Conservation (phyloP, 345 rosid species). For the Murraya paniculata region DNA sequence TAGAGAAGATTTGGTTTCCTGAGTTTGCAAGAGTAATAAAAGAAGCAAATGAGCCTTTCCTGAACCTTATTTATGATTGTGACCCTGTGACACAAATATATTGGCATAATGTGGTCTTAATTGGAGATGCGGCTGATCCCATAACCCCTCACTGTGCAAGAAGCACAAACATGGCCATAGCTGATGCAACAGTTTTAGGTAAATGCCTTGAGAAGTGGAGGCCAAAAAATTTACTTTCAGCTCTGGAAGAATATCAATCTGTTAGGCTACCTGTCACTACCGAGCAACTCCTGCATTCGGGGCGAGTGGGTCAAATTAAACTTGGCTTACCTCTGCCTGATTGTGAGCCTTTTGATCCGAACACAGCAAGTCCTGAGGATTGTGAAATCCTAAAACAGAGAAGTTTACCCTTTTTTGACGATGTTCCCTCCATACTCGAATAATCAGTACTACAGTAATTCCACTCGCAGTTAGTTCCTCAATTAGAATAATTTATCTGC, state of each 20-base stretch:
- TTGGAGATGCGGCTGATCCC: slow-evolving; percentile 84
- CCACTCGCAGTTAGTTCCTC: too few relatives aligned
- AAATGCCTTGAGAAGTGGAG: too few relatives aligned
- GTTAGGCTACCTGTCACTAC: slow-evolving; percentile 37
- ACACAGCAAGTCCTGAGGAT: slow-evolving; percentile 25
- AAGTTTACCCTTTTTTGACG: slow-evolving; percentile 31
- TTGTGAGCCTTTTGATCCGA: slow-evolving; percentile 32
- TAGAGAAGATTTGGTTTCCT: slow-evolving; percentile 58
- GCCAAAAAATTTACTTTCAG: too few relatives aligned
- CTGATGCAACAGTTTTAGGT: too few relatives aligned
- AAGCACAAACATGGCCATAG: too few relatives aligned
- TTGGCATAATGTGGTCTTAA: slow-evolving; percentile 57
- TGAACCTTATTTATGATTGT: slow-evolving; percentile 67
- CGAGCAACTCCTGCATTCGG: slow-evolving; percentile 59
- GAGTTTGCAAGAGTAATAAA: slow-evolving; percentile 55
- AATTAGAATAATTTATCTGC: too few relatives aligned
- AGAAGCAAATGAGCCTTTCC: slow-evolving; percentile 68
- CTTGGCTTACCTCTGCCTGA: slow-evolving; percentile 49
- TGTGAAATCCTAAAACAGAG: slow-evolving; percentile 46
- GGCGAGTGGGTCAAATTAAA: slow-evolving; percentile 52
- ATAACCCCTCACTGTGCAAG: slow-evolving; percentile 43
- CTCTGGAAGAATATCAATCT: too few relatives aligned
- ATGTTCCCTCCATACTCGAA: slow-evolving; percentile 29
- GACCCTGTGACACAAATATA: slow-evolving; percentile 49
- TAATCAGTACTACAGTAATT: neutral